These are phyloP conservation scores for Teratosphaeria gauchensis DNA, from an alignment of 2,329 filamentous ascomycete genomes.

Conservation along the genomic window DNA sequence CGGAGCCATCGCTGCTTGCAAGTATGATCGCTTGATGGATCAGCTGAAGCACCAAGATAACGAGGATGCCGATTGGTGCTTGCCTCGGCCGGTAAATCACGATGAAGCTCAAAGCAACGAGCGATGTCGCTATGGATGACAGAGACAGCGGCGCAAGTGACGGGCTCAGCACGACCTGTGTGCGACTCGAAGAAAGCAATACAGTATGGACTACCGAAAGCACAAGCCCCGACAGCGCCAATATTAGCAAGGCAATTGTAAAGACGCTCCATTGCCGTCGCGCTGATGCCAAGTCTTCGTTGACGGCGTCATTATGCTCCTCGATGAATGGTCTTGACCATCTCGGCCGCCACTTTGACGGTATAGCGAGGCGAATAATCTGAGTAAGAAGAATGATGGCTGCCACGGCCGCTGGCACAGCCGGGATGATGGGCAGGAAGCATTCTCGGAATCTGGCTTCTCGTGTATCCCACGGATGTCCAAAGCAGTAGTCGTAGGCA, in stretches of 20 bases:
- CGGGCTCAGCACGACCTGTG: neutral
- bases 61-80: constrained; percentile 16
- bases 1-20: constrained; percentile 1
- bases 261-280: constrained; percentile 14
- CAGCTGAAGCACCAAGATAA: constrained; percentile 14
- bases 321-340: constrained; percentile 46
- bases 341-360: constrained; percentile 28
- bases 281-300: constrained; percentile 24
- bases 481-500: constrained; percentile 13
- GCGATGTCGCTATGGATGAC: constrained; percentile 11
- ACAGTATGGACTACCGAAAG: constrained; percentile 1
- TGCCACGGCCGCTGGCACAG: constrained; percentile 28
- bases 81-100: constrained; percentile 18
- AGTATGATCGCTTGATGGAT: constrained; percentile 16
- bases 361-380: constrained; percentile 22
- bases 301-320: constrained; percentile 24
- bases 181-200: neutral
- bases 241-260: constrained; percentile 9
- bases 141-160: constrained; percentile 4
- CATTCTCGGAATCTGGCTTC: constrained; percentile 32
- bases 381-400: constrained; percentile 30
- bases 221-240: constrained; percentile 11
- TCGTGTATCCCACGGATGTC: constrained; percentile 23
- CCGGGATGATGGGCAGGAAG: constrained; percentile 31
- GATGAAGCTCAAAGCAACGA: constrained; percentile 14